A percentile compares a stretch with the other conserved stretches of the same genome.
Conservation (phyloP, 352 stramenopile species). For the Phytophthora pisi region DNA sequence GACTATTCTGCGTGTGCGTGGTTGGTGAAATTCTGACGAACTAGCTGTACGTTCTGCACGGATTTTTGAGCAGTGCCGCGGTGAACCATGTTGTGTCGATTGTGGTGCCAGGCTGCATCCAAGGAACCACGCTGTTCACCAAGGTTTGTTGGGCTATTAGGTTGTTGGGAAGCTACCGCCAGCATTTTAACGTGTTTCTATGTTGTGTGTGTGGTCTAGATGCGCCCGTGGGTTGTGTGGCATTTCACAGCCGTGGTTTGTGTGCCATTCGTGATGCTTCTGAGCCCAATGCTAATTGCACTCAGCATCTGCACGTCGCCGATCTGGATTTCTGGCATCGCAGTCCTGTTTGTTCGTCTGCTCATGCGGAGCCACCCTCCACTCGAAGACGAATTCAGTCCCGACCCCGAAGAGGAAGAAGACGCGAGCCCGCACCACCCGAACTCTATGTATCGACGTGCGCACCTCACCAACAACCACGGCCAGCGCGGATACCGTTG, state of each 20-base stretch:
- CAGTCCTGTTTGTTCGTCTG: conserved; percentile 60
- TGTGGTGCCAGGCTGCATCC: conserved; percentile 45
- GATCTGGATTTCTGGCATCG: conserved; percentile 69
- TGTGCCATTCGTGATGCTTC: conserved; percentile 72
- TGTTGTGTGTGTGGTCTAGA: conserved; percentile 27
- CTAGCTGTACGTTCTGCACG: conserved; percentile 1
- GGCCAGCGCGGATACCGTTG: conserved; percentile 33
- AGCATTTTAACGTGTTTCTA: conserved; percentile 5
- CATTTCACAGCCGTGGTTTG: conserved; percentile 71
- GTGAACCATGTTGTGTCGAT: conserved; percentile 44
- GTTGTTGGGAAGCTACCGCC: background rate
- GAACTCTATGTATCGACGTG: conserved; percentile 56
- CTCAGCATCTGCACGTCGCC: conserved; percentile 79
- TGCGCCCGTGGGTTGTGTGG: conserved; percentile 66
- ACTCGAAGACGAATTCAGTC: conserved; percentile 51
- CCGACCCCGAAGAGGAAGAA: conserved; percentile 43
- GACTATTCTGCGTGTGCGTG: conserved; percentile 8
- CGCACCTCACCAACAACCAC: conserved; percentile 40
- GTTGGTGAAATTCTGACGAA: conserved; percentile 20
- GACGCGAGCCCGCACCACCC: conserved; percentile 48
- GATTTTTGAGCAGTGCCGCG: conserved; percentile 22
- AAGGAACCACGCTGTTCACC: conserved; percentile 46
- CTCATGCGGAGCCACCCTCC: conserved; percentile 39
- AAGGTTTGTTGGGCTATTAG: conserved; percentile 29
- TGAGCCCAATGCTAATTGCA: conserved; percentile 81